Evolutionary conservation across 192 early-diverging fungal species (phyloP).

Genomic region (Umbelopsis sp.): DNA sequence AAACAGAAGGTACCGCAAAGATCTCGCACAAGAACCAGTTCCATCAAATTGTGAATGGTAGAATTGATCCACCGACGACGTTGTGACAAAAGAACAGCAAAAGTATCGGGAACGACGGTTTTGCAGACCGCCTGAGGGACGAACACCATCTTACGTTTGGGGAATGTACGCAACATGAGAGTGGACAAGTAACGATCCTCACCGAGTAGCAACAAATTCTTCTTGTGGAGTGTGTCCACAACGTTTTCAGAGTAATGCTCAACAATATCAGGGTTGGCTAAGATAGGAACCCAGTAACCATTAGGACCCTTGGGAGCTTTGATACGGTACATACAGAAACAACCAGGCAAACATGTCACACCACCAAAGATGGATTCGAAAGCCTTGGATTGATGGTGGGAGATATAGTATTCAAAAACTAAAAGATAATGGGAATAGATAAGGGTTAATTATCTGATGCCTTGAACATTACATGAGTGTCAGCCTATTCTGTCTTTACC

Average conservation of each 20-base stretch:
- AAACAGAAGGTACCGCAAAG: conserved; percentile 94
- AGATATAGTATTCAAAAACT: conserved; percentile 97
- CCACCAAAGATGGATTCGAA: conserved; percentile 95
- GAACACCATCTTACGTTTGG: conserved; percentile 81
- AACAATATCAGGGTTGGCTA: conserved; percentile 85
- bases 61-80: conserved; percentile 94
- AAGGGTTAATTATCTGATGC: not conserved
- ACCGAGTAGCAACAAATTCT: conserved; percentile 80
- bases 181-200: conserved; percentile 87
- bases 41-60: conserved; percentile 90
- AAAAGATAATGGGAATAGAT: not conserved
- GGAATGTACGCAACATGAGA: conserved; percentile 80
- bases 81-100: conserved; percentile 80
- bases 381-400: conserved; percentile 87
- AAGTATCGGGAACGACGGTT: conserved; percentile 80
- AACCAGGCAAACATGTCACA: conserved; percentile 92
- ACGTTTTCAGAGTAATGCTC: conserved; percentile 75
- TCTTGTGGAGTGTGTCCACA: conserved; percentile 76
- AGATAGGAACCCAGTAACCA: conserved; percentile 70
- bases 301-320: conserved; percentile 74
- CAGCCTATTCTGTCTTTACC: conserved; percentile 15
- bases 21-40: conserved; percentile 84
- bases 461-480: not conserved
- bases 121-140: conserved; percentile 78
- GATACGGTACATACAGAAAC: conserved; percentile 96